Conservation (phyloP, 331 rosid genomes). For the Acacia pycnantha region DNA sequence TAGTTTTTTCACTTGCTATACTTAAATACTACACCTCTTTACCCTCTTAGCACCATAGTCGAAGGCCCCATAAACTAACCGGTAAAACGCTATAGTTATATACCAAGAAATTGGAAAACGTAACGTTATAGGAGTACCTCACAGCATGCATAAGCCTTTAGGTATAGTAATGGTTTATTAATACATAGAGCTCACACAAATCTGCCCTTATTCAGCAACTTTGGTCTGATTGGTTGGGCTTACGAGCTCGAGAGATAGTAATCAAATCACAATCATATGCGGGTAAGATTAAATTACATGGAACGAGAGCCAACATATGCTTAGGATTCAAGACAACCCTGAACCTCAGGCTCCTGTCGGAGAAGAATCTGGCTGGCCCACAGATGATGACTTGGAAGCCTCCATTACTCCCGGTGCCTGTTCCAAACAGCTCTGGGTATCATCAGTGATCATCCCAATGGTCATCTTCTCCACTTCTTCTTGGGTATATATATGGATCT, state of each 20-base stretch:
- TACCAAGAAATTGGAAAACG: not conserved
- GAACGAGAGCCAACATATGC: constrained; percentile 13
- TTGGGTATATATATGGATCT: constrained; percentile 78
- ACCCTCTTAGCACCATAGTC: too few relatives aligned
- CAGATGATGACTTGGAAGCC: constrained; percentile 86
- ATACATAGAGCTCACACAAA: not conserved
- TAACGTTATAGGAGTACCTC: not conserved
- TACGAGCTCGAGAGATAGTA: constrained; percentile 9
- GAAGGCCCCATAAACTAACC: too few relatives aligned
- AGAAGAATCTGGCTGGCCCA: constrained; percentile 88
- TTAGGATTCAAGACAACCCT: constrained; percentile 17
- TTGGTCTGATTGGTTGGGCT: constrained; percentile 22
- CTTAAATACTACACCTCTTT: too few relatives aligned
- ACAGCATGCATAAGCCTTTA: not conserved
- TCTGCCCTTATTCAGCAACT: constrained; percentile 1
- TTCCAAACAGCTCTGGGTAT: constrained; percentile 87
- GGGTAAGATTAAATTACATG: constrained; percentile 13
- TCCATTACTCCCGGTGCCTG: constrained; percentile 68
- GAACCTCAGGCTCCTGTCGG: constrained; percentile 61
- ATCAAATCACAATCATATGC: constrained; percentile 2
- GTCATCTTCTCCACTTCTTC: constrained; percentile 99
- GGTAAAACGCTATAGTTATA: too few relatives aligned
- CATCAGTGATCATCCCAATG: constrained; percentile 69
- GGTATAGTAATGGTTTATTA: not conserved
- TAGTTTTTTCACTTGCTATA: too few relatives aligned